Conservation (phyloP, 1,139 yeast species). For the Candida sp. region DNA sequence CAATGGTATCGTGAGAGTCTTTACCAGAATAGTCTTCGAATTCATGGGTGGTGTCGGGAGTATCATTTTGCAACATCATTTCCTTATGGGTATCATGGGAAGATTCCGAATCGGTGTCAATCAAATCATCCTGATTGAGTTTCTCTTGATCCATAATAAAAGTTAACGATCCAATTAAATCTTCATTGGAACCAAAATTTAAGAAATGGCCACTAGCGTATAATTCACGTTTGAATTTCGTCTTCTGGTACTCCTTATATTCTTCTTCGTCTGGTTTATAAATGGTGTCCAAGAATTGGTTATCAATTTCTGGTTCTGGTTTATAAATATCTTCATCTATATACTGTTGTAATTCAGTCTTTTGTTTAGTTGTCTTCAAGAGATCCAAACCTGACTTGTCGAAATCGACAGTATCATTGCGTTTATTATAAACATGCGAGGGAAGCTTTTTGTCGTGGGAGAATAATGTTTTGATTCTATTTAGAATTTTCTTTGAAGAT, state of each 20-base stretch:
- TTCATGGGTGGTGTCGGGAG: neutral
- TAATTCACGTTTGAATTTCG: neutral
- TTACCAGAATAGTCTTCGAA: neutral
- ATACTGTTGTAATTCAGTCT: neutral
- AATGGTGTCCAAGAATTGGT: neutral
- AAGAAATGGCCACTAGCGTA: constrained; percentile 1
- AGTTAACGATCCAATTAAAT: constrained; percentile 2
- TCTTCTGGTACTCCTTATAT: neutral
- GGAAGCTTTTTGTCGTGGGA: neutral
- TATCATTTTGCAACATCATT: neutral
- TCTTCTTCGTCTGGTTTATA: neutral
- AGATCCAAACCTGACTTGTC: neutral
- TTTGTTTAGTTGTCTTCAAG: neutral
- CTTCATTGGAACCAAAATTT: constrained; percentile 1
- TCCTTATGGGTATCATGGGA: neutral
- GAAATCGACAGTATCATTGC: neutral
- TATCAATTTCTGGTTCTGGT: neutral
- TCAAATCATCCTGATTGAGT: neutral
- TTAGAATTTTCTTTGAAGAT: neutral
- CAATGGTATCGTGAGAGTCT: neutral
- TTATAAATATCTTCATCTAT: neutral
- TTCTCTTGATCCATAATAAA: neutral
- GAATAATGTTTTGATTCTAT: neutral
- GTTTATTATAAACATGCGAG: neutral
- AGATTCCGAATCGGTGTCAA: neutral